Evolutionary conservation across 169 alveolate genomes (phyloP), one percentile per base, ranked within the genome.

Genomic region (Plasmodium inui): DNA sequence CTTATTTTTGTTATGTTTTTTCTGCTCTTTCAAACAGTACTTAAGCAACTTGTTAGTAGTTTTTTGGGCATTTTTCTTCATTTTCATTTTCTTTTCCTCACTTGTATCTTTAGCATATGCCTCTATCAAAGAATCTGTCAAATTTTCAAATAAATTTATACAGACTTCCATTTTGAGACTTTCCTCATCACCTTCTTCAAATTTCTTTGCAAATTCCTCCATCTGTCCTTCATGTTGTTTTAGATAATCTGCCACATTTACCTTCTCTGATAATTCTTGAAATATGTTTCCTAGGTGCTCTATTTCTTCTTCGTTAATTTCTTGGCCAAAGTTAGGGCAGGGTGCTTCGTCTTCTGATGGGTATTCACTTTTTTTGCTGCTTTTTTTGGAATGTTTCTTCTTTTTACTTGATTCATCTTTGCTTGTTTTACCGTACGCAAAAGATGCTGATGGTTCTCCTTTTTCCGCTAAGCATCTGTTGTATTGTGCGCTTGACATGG

Each of bases 41-140:
- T 79, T 79, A 79, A 79, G 84, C 55, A 79, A 19, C 19, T 1
- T 37, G 34, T 41, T n/a, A 10, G 84, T 79, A 79, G 84, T 73
- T 79, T 14, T 79, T 19, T 37, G 22, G 39, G 84, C 84, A 39
- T 41, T 28, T 17, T 0, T 44, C 19, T 79, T 79, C 84, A 79
- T 79, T 79, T 41, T 79, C 39, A 1, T 37, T 79, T 41, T 79
- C 30, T 79, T 41, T 9, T 39, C 70, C 0, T 41, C 70, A 41
- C 70, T 79, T 14, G 19, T 19, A 34, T 30, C 84, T 37, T 41
- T 50, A 39, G 84, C 70, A 50, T 79, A 79, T 17, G 84, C 6
- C 14, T 79, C 84, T 41, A 79, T 79, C 26, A 79, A 41, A 41
- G 84, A 79, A 17, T 41, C 30, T 4, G 84, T 19, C 12, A 79